Conservation (phyloP, 2,329 filamentous ascomycete species). For the Penicillium sp. region DNA sequence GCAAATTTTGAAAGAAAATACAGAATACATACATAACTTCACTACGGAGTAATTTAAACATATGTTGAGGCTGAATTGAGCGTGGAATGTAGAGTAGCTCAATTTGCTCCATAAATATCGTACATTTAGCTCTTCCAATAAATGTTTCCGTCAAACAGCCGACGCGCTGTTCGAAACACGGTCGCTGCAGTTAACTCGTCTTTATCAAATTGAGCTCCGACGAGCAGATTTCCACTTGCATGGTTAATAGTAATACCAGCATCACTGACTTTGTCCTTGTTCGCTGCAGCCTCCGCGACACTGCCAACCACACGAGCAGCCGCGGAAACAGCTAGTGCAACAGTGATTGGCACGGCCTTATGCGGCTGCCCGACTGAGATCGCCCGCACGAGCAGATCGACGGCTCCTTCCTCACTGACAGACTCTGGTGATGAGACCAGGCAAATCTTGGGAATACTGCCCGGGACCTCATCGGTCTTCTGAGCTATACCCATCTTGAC, state of each 20-base stretch:
- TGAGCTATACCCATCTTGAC: constrained; percentile 66
- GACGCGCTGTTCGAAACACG: constrained; percentile 56
- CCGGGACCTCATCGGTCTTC: constrained; percentile 54
- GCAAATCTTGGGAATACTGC: constrained; percentile 67
- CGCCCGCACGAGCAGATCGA: constrained; percentile 54
- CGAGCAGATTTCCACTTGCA: constrained; percentile 55
- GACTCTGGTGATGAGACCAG: constrained; percentile 48
- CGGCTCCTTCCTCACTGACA: constrained; percentile 19
- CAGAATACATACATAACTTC: too few species aligned
- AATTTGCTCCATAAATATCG: not conserved
- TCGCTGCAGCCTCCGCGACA: constrained; percentile 42
- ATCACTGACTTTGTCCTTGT: constrained; percentile 32
- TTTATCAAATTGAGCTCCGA: constrained; percentile 49
- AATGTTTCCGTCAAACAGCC: constrained; percentile 56
- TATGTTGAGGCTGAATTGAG: too few species aligned
- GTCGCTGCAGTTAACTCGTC: constrained; percentile 49
- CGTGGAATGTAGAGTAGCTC: too few species aligned
- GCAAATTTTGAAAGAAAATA: too few species aligned
- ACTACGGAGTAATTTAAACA: too few species aligned
- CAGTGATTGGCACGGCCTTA: constrained; percentile 62
- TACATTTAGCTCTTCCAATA: constrained; percentile 43
- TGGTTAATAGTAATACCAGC: constrained; percentile 53
- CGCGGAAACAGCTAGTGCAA: constrained; percentile 52
- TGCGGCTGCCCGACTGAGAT: constrained; percentile 64
- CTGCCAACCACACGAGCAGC: constrained; percentile 54